Evolutionary conservation across 1,284 basidiomycete genomes (phyloP).

Genomic region (Microbotryomycetes sp.): DNA sequence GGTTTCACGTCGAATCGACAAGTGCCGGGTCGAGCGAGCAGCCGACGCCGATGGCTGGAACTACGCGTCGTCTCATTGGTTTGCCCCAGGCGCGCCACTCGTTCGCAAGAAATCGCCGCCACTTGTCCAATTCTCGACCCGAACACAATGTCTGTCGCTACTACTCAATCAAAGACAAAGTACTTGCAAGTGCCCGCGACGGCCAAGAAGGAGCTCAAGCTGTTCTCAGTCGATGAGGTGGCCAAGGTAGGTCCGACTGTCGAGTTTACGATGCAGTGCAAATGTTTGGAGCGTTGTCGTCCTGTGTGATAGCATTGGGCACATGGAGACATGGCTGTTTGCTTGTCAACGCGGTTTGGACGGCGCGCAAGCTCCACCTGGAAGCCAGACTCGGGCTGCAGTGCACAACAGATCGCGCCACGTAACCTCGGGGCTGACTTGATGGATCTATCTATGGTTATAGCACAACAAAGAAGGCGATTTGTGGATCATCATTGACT

Average conservation of each 20-base stretch:
- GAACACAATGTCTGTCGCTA: constrained; percentile 7
- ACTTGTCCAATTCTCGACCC: background rate
- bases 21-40: no score
- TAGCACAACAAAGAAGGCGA: constrained; percentile 72
- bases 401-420: background rate
- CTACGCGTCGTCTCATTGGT: no score
- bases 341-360: background rate
- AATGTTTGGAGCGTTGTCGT: background rate
- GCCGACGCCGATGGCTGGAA: no score
- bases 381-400: background rate
- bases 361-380: background rate
- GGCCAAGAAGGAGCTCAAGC: constrained; percentile 38
- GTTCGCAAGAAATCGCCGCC: background rate
- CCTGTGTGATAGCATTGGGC: background rate
- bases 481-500: constrained; percentile 75
- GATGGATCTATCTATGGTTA: background rate
- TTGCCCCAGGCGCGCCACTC: no score
- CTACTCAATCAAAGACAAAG: constrained; percentile 17
- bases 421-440: background rate
- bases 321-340: background rate
- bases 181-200: constrained; percentile 28
- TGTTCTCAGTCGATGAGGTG: constrained; percentile 45
- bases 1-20: no score
- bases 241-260: constrained; percentile 47
- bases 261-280: background rate